Base-by-base conservation (phyloP, 1,139 yeast species). In the Scheffersomyces insectosa region DNA sequence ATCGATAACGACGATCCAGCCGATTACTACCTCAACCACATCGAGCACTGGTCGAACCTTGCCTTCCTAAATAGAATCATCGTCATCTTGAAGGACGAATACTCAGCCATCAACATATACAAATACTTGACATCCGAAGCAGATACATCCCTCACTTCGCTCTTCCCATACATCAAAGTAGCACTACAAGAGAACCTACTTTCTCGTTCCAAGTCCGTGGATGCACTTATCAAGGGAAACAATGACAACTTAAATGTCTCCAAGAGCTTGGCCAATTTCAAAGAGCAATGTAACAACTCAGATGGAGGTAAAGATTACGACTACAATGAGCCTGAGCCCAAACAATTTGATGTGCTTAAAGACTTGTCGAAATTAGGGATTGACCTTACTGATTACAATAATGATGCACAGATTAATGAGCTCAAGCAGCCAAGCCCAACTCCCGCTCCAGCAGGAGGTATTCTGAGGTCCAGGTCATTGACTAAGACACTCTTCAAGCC, bases 21-120 rank as follows among this genome's bases (percentile, higher is more conserved):
- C 28, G 68, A 63, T 35, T 60, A 60, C 44, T 62, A 47, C 37
- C 42, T 66, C 28, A 58, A 61, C 36, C 54, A 65, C 34, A 68
- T 77, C 30, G 59, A 63, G 36, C 65, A 72, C 46, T 77, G 81
- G 80, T 67, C 77, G 9, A 72, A 66, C 40, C 54, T 77, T 32
- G 70, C 79, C 9, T 72, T 71, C 42, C 59, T 76, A 41, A 63
- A 59, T 39, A 56, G 82, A 28, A 60, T 73, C 11, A 71, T 77
- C 15, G 62, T 76, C 29, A 71, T 75, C 5, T 57, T 76, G 46
- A 58, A 60, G 43, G 60, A 63, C 15, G 75, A 67, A 33, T 41
- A 41, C 1, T 56, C 62, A 3, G 77, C 80, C 1, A 27, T 42
- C 10, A 45, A 51, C 9, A 59, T 71, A 2, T 62, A 54, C 47